Percentiles rank a stretch among this genome's conserved stretches.
Conservation (phyloP, 768 basidiomycete genomes). For the Hydnomerulius pinastri region DNA sequence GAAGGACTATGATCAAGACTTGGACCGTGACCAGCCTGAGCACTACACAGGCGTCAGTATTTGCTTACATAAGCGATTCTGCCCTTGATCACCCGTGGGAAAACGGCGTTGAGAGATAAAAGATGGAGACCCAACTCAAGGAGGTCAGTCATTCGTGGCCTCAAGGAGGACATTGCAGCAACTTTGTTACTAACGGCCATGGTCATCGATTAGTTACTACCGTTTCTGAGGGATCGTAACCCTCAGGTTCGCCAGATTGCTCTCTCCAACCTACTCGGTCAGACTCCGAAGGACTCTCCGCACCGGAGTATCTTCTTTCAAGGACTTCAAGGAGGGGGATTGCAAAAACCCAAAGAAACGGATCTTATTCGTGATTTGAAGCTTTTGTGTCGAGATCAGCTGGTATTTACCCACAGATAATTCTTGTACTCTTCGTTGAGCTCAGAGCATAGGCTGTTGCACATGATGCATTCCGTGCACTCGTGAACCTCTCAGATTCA, state of each 20-base stretch:
- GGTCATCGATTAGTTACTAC: slow-evolving; percentile 79
- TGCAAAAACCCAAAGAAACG: slow-evolving; percentile 62
- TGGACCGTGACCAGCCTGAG: not conserved
- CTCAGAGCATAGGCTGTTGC: slow-evolving; percentile 65
- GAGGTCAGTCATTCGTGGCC: slow-evolving; percentile 32
- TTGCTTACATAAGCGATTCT: slow-evolving; percentile 24
- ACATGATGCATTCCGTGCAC: slow-evolving; percentile 92
- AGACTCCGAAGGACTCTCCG: slow-evolving; percentile 72
- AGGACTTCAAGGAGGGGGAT: slow-evolving; percentile 55
- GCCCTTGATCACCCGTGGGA: slow-evolving; percentile 21
- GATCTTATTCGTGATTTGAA: slow-evolving; percentile 80
- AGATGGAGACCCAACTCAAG: slow-evolving; percentile 40
- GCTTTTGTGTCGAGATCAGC: slow-evolving; percentile 83
- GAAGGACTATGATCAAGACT: not conserved
- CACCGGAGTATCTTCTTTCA: slow-evolving; percentile 76
- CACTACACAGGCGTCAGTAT: not conserved
- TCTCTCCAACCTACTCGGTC: slow-evolving; percentile 77
- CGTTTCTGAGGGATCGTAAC: slow-evolving; percentile 84
- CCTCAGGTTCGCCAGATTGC: slow-evolving; percentile 88
- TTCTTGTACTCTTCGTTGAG: slow-evolving; percentile 15
- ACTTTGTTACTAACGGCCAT: slow-evolving; percentile 10
- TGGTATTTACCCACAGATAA: slow-evolving; percentile 48
- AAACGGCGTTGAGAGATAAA: slow-evolving; percentile 5
- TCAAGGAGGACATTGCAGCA: not conserved
- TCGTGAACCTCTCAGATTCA: slow-evolving; percentile 92